phyloP scores from a whole-genome alignment of 306 rosid genomes.

The Neltuma alba region DNA sequence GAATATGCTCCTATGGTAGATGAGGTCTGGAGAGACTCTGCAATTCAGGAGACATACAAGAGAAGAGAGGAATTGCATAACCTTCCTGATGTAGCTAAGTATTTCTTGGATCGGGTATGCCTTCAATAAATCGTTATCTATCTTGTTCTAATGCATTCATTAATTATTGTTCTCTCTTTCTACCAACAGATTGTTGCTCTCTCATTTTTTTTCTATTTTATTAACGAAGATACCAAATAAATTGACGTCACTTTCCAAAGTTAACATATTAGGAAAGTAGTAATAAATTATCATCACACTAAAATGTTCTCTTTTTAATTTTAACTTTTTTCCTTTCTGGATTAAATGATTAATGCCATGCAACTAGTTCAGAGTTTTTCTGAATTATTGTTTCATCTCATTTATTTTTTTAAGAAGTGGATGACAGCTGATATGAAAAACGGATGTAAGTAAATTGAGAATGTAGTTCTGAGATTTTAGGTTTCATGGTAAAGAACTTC shows the following conservation, averaged over 20 bases:
- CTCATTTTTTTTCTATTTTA: background rate
- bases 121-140: conserved; percentile 16
- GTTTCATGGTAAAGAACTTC: background rate
- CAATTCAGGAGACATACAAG: conserved; percentile 88
- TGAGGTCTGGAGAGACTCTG: conserved; percentile 84
- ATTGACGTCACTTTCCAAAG: background rate
- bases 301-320: background rate
- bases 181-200: background rate
- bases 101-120: conserved; percentile 84
- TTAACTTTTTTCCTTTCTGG: conserved; percentile 22
- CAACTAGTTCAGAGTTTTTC: conserved; percentile 18
- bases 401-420: background rate
- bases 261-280: background rate
- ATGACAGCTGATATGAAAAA: background rate
- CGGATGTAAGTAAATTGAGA: background rate
- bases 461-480: background rate
- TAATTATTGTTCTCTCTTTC: background rate
- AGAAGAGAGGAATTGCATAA: conserved; percentile 79
- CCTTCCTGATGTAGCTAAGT: conserved; percentile 89
- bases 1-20: conserved; percentile 92
- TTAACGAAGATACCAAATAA: conserved; percentile 2
- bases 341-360: conserved; percentile 12
- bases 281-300: background rate
- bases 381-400: background rate
- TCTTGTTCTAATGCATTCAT: conserved; percentile 20